Evolutionary conservation across 768 basidiomycete species (phyloP).

Genomic region (Agrocybe chaxingu): DNA sequence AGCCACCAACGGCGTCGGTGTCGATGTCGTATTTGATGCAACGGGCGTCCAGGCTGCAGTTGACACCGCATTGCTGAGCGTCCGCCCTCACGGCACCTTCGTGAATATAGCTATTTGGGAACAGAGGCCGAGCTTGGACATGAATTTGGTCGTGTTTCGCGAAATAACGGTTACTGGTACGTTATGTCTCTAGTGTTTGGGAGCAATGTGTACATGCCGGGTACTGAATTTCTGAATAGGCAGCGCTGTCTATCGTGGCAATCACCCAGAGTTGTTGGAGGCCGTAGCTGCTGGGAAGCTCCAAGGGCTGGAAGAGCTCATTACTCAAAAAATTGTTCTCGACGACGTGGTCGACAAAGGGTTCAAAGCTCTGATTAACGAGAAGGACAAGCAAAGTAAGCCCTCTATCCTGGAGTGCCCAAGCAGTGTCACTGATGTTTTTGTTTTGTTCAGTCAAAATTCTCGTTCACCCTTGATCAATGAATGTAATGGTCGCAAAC

Average conservation of each 20-base stretch:
- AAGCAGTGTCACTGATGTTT: neutral
- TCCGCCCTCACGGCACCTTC: conserved; percentile 36
- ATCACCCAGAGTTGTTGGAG: conserved; percentile 35
- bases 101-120: conserved; percentile 45
- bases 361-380: conserved; percentile 33
- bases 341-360: conserved; percentile 42
- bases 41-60: conserved; percentile 39
- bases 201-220: neutral
- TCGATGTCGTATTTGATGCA: conserved; percentile 45
- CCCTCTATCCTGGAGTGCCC: neutral
- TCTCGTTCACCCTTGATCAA: conserved; percentile 25
- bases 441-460: conserved; percentile 29
- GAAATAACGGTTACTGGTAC: conserved; percentile 38
- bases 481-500: too few species aligned
- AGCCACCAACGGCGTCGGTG: conserved; percentile 30
- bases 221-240: conserved; percentile 18
- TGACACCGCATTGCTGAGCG: conserved; percentile 29
- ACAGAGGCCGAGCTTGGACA: conserved; percentile 27
- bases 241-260: conserved; percentile 33
- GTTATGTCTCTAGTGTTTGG: conserved; percentile 1
- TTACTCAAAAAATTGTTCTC: conserved; percentile 38
- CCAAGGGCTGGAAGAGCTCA: conserved; percentile 33
- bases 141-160: conserved; percentile 31
- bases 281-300: conserved; percentile 38
- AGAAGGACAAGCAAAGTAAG: conserved; percentile 40